A percentile compares a stretch with the other conserved stretches of the same genome.
phyloP scores from a whole-genome alignment of 371 early-diverging fungal species.

The Rhizomucor pusillus region DNA sequence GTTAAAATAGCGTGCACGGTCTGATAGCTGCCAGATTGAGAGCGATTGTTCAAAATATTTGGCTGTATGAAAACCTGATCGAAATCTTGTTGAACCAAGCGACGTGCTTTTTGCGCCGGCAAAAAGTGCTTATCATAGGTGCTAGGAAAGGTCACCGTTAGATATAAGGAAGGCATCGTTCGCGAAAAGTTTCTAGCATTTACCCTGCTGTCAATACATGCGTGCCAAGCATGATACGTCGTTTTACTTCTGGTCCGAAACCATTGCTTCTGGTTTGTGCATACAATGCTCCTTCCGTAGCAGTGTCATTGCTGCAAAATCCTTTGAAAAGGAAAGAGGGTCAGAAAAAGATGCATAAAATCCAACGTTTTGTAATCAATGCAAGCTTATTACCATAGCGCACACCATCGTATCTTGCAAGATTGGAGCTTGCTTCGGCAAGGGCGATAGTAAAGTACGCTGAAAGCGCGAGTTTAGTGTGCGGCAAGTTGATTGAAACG shows the following conservation, averaged over 20 bases:
- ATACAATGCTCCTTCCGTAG: conserved; percentile 47
- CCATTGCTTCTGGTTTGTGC: conserved; percentile 63
- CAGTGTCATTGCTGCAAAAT: conserved; percentile 23
- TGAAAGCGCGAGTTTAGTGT: conserved; percentile 70
- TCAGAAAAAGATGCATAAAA: background rate
- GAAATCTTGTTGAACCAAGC: conserved; percentile 79
- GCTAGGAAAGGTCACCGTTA: conserved; percentile 12
- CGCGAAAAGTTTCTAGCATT: background rate
- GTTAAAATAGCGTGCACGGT: conserved; percentile 71
- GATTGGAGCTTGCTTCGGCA: conserved; percentile 91
- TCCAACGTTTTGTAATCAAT: background rate
- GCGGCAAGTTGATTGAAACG: conserved; percentile 68
- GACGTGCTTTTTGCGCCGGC: conserved; percentile 80
- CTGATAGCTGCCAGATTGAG: background rate
- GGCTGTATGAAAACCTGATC: conserved; percentile 62
- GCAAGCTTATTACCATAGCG: conserved; percentile 63
- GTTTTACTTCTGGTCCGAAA: conserved; percentile 82
- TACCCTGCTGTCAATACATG: conserved; percentile 80
- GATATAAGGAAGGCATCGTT: background rate
- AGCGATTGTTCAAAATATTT: conserved; percentile 19
- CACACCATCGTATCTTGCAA: conserved; percentile 87
- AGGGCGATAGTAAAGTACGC: conserved; percentile 88
- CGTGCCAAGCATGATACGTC: conserved; percentile 83
- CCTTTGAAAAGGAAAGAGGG: conserved; percentile 22
- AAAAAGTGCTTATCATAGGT: conserved; percentile 68